Conservation (phyloP, 352 stramenopile genomes). For the Sclerospora graminicola region DNA sequence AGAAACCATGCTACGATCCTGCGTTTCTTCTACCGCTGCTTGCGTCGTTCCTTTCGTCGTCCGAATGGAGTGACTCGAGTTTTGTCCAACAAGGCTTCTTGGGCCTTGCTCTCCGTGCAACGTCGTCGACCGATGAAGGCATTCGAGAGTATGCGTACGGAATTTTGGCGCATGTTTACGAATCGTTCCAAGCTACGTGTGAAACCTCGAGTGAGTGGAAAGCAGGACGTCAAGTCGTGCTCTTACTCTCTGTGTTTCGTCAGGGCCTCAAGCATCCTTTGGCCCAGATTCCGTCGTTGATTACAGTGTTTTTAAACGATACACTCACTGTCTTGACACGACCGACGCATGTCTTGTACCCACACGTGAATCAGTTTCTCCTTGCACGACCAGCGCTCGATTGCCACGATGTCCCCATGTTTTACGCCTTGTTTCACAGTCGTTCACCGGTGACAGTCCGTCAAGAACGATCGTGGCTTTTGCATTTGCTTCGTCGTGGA, state of each 20-base stretch:
- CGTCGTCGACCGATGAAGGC: constrained; percentile 42
- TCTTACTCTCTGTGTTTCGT: constrained; percentile 73
- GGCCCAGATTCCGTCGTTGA: constrained; percentile 46
- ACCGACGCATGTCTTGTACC: constrained; percentile 63
- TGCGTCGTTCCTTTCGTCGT: constrained; percentile 61
- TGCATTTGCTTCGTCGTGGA: constrained; percentile 63
- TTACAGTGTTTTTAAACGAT: constrained; percentile 81
- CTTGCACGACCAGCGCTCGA: constrained; percentile 67
- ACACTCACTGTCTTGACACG: constrained; percentile 54
- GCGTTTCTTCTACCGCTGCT: constrained; percentile 72
- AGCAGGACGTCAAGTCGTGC: constrained; percentile 61
- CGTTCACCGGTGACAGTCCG: constrained; percentile 61
- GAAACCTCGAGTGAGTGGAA: constrained; percentile 50
- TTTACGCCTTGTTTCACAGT: constrained; percentile 84
- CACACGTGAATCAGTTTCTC: constrained; percentile 79
- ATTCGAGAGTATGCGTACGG: constrained; percentile 62
- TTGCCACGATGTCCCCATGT: constrained; percentile 78
- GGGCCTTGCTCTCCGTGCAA: constrained; percentile 54
- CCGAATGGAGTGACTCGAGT: constrained; percentile 37
- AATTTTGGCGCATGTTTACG: constrained; percentile 66
- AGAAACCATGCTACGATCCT: constrained; percentile 71
- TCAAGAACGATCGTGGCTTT: constrained; percentile 75
- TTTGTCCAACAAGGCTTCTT: constrained; percentile 71
- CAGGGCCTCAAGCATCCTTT: constrained; percentile 43
- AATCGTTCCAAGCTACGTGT: constrained; percentile 49